Evolutionary conservation across 805 yeast genomes (phyloP), one percentile per base, ranked within the genome.

Genomic region (Spathaspora boniae): DNA sequence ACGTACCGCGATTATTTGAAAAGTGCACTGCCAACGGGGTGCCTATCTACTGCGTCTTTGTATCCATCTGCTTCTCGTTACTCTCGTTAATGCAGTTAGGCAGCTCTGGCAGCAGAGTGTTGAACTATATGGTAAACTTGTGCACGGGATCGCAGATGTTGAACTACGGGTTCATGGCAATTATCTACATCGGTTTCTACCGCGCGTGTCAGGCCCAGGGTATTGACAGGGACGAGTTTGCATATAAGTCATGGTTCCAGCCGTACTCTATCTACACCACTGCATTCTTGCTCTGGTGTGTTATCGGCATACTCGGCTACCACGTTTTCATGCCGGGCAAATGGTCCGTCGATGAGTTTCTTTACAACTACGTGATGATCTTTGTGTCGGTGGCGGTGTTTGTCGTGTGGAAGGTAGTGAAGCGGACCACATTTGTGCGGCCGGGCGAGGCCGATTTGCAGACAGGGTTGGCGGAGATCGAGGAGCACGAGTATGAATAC

Each of bases 331-430:
- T 80, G 29, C 79, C 80, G 9, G 86, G 83, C 5, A 52, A 62
- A 36, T 86, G 91, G 88, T 55, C 68, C 14, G 68, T 70, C 14
- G 68, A 78, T 39, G 61, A 68, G 6, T 86, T 86, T 59, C 63
- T 85, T 46, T 83, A 77, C 58, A 74, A 74, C 49, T 86, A 86
- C 51, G 64, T 86, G 40, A 80, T 83, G 80, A 70, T 86, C 9
- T 84, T 85, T 40, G 57, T 67, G 14, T 44, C 56, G 4, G 35
- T 57, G 26, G 63, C 50, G 5, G 53, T 59, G n/a, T 60, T 43
- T 43, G 36, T 51, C 15, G 42, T 55, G 33, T 67, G 70, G 70
- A 65, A 67, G 33, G 16, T 66, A 5, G 29, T 53, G 33, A 65
- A 58, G 49, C 57, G 54, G 42, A 58, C 70, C 8, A 62, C 60